Evolutionary conservation across 2,329 filamentous ascomycete genomes (phyloP).

Genomic region (Sclerotinia nivalis): DNA sequence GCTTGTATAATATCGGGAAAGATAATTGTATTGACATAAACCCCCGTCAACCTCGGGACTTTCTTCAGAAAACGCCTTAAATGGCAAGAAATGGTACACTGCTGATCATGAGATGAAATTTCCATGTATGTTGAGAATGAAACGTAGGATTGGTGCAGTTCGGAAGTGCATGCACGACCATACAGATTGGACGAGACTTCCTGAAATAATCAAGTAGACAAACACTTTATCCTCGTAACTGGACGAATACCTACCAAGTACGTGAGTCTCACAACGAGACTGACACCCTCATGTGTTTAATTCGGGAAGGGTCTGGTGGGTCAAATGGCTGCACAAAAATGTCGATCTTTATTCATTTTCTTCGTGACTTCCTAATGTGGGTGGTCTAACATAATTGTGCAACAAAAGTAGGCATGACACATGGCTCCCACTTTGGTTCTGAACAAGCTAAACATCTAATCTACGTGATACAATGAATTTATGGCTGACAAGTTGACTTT

Average conservation of each 20-base stretch:
- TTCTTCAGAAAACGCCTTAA: neutral
- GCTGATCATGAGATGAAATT: neutral
- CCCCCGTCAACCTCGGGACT: neutral
- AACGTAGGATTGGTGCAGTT: neutral
- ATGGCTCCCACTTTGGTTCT: rapidly evolving
- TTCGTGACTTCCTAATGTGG: neutral
- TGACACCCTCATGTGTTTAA: neutral
- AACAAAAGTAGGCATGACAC: neutral
- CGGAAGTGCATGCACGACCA: neutral
- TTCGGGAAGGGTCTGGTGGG: neutral
- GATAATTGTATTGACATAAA: neutral
- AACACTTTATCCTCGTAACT: neutral
- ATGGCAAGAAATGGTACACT: no score
- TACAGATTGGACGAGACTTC: neutral
- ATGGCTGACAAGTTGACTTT: neutral
- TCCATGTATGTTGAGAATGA: neutral
- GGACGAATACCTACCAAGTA: no score
- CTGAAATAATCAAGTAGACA: neutral
- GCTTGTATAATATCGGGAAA: neutral
- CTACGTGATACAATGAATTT: neutral
- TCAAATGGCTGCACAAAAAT: neutral
- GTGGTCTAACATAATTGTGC: neutral
- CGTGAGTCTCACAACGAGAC: neutral
- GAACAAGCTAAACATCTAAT: neutral
- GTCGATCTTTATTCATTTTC: neutral